These are phyloP conservation scores for Myxozyma kluyveri DNA, from an alignment of 805 yeast genomes.

Conservation along the genomic window DNA sequence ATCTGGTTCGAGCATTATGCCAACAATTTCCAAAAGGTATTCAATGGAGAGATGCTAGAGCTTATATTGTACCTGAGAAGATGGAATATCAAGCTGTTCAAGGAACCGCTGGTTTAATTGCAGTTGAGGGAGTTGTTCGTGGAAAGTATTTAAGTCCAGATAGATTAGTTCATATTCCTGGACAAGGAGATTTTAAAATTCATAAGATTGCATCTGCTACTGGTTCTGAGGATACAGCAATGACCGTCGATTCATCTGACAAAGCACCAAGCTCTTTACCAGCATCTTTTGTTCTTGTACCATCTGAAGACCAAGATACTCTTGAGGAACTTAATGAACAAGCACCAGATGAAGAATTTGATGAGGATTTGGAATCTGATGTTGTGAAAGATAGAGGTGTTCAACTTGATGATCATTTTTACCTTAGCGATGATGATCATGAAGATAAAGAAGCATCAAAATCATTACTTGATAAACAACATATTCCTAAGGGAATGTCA, in stretches of 20 bases:
- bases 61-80: slow-evolving; percentile 75
- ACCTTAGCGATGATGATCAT: slow-evolving; percentile 42
- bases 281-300: slow-evolving; percentile 28
- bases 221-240: slow-evolving; percentile 36
- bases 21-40: slow-evolving; percentile 84
- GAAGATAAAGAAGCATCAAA: slow-evolving; percentile 34
- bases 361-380: slow-evolving; percentile 34
- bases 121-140: slow-evolving; percentile 77
- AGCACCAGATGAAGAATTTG: slow-evolving; percentile 33
- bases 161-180: slow-evolving; percentile 81
- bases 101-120: slow-evolving; percentile 17
- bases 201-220: slow-evolving; percentile 53
- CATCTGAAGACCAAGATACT: slow-evolving; percentile 36
- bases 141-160: slow-evolving; percentile 70
- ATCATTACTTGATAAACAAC: slow-evolving; percentile 37
- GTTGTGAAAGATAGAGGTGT: slow-evolving; percentile 44
- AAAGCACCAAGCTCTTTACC: neutral
- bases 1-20: slow-evolving; percentile 70
- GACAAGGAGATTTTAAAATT: slow-evolving; percentile 82
- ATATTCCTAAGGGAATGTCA: slow-evolving; percentile 68
- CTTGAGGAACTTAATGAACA: slow-evolving; percentile 34
- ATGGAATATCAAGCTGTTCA: slow-evolving; percentile 47
- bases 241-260: slow-evolving; percentile 31
- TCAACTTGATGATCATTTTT: slow-evolving; percentile 56
- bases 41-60: slow-evolving; percentile 91